phyloP scores from a whole-genome alignment of 106 monocot species.

The Dendrobium catenatum region DNA sequence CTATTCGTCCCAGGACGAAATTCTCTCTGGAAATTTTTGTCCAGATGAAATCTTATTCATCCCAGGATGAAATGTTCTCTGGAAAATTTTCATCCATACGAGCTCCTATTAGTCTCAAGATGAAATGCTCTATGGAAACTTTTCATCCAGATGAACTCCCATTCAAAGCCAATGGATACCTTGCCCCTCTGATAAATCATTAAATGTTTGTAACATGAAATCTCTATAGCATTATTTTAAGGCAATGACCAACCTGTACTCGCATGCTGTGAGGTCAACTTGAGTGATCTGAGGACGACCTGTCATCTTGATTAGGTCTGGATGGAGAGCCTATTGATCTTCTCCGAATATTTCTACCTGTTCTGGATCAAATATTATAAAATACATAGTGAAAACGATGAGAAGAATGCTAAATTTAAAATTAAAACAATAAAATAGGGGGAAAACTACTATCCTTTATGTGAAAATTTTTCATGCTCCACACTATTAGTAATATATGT shows the following conservation, averaged over 20 bases:
- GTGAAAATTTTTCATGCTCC: no score
- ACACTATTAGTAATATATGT: no score
- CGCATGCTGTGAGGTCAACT: constrained; percentile 16
- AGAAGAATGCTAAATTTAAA: not conserved
- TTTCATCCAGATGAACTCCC: no score
- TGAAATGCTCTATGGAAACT: no score
- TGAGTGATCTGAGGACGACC: constrained; percentile 14
- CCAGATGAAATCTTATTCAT: no score
- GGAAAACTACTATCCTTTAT: not conserved
- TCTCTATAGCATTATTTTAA: not conserved
- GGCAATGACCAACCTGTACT: not conserved
- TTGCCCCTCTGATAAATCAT: not conserved
- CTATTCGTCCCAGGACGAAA: no score
- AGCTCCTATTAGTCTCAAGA: no score
- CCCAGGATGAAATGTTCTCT: no score
- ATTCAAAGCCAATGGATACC: not conserved
- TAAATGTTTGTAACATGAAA: not conserved
- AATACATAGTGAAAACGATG: not conserved
- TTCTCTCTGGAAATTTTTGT: no score
- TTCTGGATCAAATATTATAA: constrained; percentile 26
- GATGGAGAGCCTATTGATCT: constrained; percentile 20
- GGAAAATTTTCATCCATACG: no score
- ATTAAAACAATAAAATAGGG: not conserved
- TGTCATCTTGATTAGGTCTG: constrained; percentile 28
- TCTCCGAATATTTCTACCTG: constrained; percentile 32